Evolutionary conservation across 2,329 filamentous ascomycete genomes (phyloP).

Genomic region (Ophiostoma quercus): DNA sequence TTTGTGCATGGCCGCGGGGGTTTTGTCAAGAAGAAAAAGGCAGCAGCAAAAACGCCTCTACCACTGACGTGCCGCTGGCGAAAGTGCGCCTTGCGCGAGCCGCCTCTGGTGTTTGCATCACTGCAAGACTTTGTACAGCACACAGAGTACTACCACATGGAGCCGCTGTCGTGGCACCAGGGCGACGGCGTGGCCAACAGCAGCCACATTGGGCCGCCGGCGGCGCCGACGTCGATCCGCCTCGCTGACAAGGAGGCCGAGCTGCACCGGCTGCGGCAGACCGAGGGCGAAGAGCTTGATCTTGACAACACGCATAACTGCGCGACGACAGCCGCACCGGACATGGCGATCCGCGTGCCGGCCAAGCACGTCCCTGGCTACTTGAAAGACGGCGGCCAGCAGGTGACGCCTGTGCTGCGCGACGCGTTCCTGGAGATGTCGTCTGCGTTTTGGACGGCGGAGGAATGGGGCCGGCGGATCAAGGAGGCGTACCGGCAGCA

Average conservation of each 20-base stretch:
- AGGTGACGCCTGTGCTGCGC: conserved; percentile 55
- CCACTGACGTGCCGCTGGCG: conserved; percentile 38
- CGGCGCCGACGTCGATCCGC: conserved; percentile 9
- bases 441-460: conserved; percentile 17
- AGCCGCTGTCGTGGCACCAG: conserved; percentile 51
- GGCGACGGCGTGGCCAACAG: conserved; percentile 54
- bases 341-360: conserved; percentile 15
- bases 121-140: conserved; percentile 44
- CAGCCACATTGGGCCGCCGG: conserved; percentile 20
- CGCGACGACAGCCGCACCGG: background rate
- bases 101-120: conserved; percentile 26
- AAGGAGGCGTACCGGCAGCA: conserved; percentile 35
- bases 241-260: conserved; percentile 19
- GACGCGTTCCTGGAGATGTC: conserved; percentile 32
- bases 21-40: background rate
- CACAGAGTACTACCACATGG: conserved; percentile 50
- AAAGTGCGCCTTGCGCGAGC: conserved; percentile 34
- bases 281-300: too few relatives aligned
- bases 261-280: background rate
- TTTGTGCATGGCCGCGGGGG: conserved; percentile 42
- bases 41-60: background rate
- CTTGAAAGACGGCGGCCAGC: conserved; percentile 49
- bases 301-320: too few relatives aligned
- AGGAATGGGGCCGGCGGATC: conserved; percentile 35
- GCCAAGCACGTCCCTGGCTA: conserved; percentile 39